Conservation (phyloP, 164 flowering plant genomes). For the Aristolochia contorta region DNA sequence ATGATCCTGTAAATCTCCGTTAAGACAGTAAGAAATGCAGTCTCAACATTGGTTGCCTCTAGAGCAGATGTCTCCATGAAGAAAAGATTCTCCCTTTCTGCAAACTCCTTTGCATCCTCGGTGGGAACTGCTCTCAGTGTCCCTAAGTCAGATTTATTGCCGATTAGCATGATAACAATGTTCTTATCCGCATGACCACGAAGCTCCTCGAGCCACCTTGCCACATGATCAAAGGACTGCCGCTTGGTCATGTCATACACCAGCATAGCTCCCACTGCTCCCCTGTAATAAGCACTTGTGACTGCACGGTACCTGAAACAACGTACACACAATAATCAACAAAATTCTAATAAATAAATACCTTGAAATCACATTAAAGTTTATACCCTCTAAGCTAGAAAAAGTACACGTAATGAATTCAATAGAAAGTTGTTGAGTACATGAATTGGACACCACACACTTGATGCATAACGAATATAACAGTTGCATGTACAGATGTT, state of each 20-base stretch:
- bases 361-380: too few relatives aligned
- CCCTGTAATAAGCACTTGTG: constrained; percentile 3
- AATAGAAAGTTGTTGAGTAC: too few relatives aligned
- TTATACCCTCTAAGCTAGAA: too few relatives aligned
- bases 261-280: constrained; percentile 1
- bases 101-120: not conserved
- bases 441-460: too few relatives aligned
- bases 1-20: not conserved
- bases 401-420: too few relatives aligned
- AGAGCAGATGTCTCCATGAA: constrained; percentile 1
- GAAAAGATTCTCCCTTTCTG: not conserved
- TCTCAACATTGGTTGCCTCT: not conserved
- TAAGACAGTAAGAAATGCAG: not conserved
- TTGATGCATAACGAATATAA: too few relatives aligned
- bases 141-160: not conserved
- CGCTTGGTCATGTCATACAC: constrained; percentile 8
- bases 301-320: constrained; percentile 2
- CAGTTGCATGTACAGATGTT: too few relatives aligned
- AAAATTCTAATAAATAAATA: too few relatives aligned
- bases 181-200: constrained; percentile 2
- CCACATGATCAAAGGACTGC: constrained; percentile 4
- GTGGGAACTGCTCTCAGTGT: not conserved
- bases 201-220: constrained; percentile 5
- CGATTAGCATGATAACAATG: not conserved
- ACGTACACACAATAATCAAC: too few relatives aligned